phyloP scores from a whole-genome alignment of 1,139 yeast genomes.

The Candida albicans region DNA sequence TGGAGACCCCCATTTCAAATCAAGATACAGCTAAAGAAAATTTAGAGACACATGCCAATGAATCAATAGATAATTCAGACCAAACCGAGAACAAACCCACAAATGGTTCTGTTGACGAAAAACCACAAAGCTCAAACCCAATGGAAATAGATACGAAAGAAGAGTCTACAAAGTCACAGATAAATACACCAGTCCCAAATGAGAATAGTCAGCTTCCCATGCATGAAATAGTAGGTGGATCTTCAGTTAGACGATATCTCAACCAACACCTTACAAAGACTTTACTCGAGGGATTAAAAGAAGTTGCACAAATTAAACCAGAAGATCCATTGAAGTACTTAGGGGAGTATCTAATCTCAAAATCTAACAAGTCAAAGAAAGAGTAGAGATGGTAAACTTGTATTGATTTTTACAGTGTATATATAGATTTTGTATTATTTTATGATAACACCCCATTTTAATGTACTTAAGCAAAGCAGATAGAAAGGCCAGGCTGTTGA shows the following conservation, averaged over 20 bases:
- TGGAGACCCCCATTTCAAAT: too few species aligned
- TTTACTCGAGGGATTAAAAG: conserved; percentile 67
- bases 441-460: neutral
- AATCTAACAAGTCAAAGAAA: conserved; percentile 33
- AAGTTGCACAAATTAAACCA: conserved; percentile 58
- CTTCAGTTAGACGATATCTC: conserved; percentile 75
- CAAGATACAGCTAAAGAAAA: too few species aligned
- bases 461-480: too few species aligned
- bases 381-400: neutral
- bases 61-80: neutral
- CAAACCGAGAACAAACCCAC: neutral
- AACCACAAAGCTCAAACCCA: neutral
- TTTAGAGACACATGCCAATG: neutral
- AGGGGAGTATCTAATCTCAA: conserved; percentile 66
- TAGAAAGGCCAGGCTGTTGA: too few species aligned
- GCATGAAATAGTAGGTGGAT: conserved; percentile 73
- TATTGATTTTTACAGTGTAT: neutral
- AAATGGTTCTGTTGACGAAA: neutral
- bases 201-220: conserved; percentile 23
- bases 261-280: conserved; percentile 69
- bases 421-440: neutral
- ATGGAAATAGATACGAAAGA: neutral
- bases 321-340: conserved; percentile 67
- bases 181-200: conserved; percentile 12
- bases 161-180: conserved; percentile 2